phyloP scores from a whole-genome alignment of 2,329 filamentous ascomycete species.

The Colletotrichum caudatum region DNA sequence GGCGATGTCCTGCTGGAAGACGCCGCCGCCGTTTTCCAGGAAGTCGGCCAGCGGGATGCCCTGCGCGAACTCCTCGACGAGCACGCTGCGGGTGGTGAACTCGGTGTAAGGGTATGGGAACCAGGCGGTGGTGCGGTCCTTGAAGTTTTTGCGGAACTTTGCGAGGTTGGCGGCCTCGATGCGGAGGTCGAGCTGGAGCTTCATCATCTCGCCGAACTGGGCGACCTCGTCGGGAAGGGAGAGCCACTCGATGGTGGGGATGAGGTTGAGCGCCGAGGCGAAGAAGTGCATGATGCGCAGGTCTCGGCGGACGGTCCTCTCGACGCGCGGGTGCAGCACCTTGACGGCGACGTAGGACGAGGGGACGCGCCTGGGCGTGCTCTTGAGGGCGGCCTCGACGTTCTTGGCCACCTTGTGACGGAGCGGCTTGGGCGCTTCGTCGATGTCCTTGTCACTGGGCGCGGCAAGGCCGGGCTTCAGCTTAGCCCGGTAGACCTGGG shows the following conservation, averaged over 20 bases:
- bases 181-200: conserved; percentile 91
- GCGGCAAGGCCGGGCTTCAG: conserved; percentile 82
- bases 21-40: conserved; percentile 88
- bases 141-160: conserved; percentile 91
- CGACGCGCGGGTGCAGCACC: conserved; percentile 91
- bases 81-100: conserved; percentile 90
- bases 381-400: conserved; percentile 88
- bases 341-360: conserved; percentile 96
- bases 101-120: conserved; percentile 95
- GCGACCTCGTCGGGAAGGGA: conserved; percentile 93
- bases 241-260: conserved; percentile 97
- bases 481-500: conserved; percentile 97
- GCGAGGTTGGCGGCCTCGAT: conserved; percentile 94
- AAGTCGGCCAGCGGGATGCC: conserved; percentile 93
- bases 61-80: conserved; percentile 96
- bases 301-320: conserved; percentile 90
- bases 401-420: conserved; percentile 80
- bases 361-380: conserved; percentile 84
- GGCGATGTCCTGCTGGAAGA: conserved; percentile 94
- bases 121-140: conserved; percentile 89
- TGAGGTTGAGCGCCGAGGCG: conserved; percentile 82
- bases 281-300: conserved; percentile 95
- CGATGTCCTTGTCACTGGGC: conserved; percentile 69
- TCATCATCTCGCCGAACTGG: conserved; percentile 99
- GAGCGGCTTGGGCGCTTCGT: conserved; percentile 63